Evolutionary conservation across 1,139 yeast species (phyloP).

Genomic region (Geotrichum phurueaensis): DNA sequence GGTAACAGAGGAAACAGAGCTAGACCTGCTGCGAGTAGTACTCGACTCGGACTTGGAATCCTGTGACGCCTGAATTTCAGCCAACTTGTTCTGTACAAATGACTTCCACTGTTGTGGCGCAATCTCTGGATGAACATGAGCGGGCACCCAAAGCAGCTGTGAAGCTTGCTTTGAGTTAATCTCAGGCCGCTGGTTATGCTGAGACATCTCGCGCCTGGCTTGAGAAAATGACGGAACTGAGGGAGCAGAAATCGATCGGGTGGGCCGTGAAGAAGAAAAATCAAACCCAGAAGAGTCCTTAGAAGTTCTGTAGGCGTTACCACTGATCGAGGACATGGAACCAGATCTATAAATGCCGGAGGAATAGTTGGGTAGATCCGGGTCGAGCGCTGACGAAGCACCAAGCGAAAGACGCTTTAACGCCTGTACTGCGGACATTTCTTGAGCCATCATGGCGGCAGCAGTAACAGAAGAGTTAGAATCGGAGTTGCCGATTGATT

Average conservation of each 20-base stretch:
- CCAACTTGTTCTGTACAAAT: slow-evolving; percentile 72
- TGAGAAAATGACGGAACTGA: slow-evolving; percentile 1
- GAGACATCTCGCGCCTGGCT: not conserved
- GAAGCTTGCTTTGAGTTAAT: slow-evolving; percentile 26
- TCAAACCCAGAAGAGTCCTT: slow-evolving; percentile 9
- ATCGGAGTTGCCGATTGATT: not conserved
- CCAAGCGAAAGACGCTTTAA: slow-evolving; percentile 45
- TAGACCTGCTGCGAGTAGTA: not conserved
- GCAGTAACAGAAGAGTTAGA: slow-evolving; percentile 24
- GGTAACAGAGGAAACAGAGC: slow-evolving; percentile 6
- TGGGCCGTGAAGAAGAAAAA: slow-evolving; percentile 8
- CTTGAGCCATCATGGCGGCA: slow-evolving; percentile 45
- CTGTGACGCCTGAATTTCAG: slow-evolving; percentile 55
- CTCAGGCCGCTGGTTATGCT: not conserved
- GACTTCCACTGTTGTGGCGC: slow-evolving; percentile 86
- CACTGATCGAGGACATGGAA: not conserved
- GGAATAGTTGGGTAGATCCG: slow-evolving; percentile 38
- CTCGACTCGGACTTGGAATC: slow-evolving; percentile 9
- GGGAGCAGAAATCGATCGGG: slow-evolving; percentile 7
- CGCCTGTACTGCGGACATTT: slow-evolving; percentile 43
- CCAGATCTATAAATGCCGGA: slow-evolving; percentile 8
- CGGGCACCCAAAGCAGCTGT: slow-evolving; percentile 79
- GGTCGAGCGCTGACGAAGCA: slow-evolving; percentile 40
- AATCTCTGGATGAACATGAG: slow-evolving; percentile 83
- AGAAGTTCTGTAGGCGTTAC: not conserved